Base-by-base conservation (phyloP, 164 flowering plant genomes). In the Magnolia sinica region DNA sequence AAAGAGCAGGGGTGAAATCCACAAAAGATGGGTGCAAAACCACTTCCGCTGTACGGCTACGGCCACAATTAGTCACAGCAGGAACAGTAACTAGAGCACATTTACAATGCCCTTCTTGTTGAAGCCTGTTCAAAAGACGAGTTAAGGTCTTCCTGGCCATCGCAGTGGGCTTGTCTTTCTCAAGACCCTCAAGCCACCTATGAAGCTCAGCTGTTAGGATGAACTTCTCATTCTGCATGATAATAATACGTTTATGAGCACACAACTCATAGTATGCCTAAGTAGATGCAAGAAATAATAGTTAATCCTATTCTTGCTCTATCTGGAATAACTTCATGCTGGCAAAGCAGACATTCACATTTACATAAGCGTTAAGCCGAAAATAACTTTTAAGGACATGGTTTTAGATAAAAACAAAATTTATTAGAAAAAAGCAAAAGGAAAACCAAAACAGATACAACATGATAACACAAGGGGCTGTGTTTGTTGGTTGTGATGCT, bases 21-120 rank as follows among this genome's bases (percentile, higher is more conserved):
- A 83, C 79, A 71, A 92, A 64, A 71, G 98, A 94, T 59, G 96
- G 94, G 79, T 92, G 94, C 81, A 96, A 84, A 80, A 94, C 86
- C 72, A 92, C 97, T 67, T 81, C 83, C 59, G 81, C 82, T 5
- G 72, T 80, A 70, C 95, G 92, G 66, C 63, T 86, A 78, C 87
- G 87, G 23, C 89, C 84, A 82, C 85, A 91, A 70, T 96, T 91
- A 80, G 93, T 88, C 66, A 91, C 85, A 82, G 68, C 83, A 76
- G 99, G 99, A 72, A 89, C 88, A 77, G 81, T 84, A 61, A 92
- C 82, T 16, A 68, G 58, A 76, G 87, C 69, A 75, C 90, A 85
- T 85, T 85, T 94, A 85, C 97, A 91, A 29, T 76, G 91, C 50
- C 97, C 97, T 85, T 89, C 86, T 64, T 80, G 74, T 82, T 94